Conservation (phyloP, 2,329 filamentous ascomycete species). For the Magnaporthales sp. region DNA sequence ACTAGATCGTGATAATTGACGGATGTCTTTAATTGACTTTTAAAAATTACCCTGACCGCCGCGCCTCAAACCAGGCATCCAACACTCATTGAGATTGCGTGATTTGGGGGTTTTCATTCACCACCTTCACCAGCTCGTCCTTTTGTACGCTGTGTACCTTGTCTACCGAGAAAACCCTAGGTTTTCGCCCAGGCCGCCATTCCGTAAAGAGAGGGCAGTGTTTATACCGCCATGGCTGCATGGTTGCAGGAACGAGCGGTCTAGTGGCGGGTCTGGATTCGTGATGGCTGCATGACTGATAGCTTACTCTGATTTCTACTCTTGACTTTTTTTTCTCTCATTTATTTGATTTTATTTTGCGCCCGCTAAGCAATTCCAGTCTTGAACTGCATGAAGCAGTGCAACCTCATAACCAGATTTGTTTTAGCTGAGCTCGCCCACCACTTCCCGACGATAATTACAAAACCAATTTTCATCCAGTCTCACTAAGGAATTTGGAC, state of each 20-base stretch:
- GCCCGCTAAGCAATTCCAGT: neutral
- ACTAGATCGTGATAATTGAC: neutral
- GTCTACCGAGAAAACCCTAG: no score
- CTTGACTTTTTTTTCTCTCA: neutral
- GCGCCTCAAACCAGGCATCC: neutral
- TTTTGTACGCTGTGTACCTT: no score
- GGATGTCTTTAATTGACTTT: neutral
- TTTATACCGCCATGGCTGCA: neutral
- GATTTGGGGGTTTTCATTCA: neutral
- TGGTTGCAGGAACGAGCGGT: neutral
- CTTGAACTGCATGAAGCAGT: neutral
- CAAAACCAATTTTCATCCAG: neutral
- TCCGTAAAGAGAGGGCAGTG: neutral
- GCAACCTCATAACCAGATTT: neutral
- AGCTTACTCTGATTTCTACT: neutral
- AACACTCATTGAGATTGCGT: neutral
- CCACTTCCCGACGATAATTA: neutral
- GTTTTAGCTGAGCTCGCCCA: neutral
- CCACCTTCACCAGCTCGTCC: no score
- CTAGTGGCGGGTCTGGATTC: neutral
- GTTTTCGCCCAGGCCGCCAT: neutral
- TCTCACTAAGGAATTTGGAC: neutral
- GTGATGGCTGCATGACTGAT: neutral
- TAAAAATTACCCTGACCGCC: neutral
- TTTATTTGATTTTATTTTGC: no score